These are phyloP conservation scores for Gossypium lobatum DNA, from an alignment of 441 rosid genomes.

Conservation along the genomic window DNA sequence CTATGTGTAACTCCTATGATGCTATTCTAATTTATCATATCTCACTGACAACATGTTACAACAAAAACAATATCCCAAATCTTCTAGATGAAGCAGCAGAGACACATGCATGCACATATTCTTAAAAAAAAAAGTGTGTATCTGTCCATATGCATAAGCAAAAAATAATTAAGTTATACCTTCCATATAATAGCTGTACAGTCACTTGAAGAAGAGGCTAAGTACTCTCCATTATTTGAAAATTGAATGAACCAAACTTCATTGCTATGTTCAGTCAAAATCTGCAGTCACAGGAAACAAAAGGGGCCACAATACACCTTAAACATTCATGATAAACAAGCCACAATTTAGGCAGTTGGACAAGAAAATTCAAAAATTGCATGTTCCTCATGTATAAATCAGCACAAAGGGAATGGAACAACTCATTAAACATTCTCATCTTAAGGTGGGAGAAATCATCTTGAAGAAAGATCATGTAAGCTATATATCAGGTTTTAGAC, in stretches of 20 bases:
- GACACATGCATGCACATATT: not conserved
- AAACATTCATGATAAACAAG: not conserved
- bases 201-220: constrained; percentile 88
- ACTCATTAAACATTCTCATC: not conserved
- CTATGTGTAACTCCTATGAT: not conserved
- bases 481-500: not conserved
- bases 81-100: not conserved
- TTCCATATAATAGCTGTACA: constrained; percentile 89
- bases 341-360: not conserved
- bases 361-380: not conserved
- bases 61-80: constrained; percentile 3
- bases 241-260: constrained; percentile 94
- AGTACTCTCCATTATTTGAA: constrained; percentile 66
- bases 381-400: not conserved
- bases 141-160: not conserved
- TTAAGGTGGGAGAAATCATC: not conserved
- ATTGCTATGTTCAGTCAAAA: constrained; percentile 68
- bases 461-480: not conserved
- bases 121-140: not conserved
- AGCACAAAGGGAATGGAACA: not conserved
- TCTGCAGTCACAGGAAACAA: constrained; percentile 38
- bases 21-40: not conserved
- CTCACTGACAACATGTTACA: not conserved
- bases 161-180: constrained; percentile 28
- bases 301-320: not conserved